These are phyloP conservation scores for Epipyxis sp. DNA, from an alignment of 108 stramenopile genomes.

Conservation along the genomic window DNA sequence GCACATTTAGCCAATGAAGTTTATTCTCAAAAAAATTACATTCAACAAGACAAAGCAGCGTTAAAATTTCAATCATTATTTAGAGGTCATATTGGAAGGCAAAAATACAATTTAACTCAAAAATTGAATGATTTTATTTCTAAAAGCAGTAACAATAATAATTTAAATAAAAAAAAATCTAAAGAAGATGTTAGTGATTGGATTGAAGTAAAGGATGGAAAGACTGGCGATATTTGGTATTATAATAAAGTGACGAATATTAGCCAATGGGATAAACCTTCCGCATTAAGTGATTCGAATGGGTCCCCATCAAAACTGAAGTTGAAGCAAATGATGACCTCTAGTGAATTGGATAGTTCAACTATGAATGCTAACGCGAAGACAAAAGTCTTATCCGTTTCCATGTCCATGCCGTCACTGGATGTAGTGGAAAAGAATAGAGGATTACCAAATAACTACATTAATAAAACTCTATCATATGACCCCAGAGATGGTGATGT, in stretches of 20 bases:
- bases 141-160: slow-evolving; percentile 3
- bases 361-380: background rate
- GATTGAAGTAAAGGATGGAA: slow-evolving; percentile 52
- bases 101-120: background rate
- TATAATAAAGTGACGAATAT: slow-evolving; percentile 52
- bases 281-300: slow-evolving; percentile 3
- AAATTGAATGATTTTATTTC: background rate
- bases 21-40: slow-evolving; percentile 35
- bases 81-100: slow-evolving; percentile 39
- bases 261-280: slow-evolving; percentile 56
- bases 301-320: background rate
- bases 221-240: slow-evolving; percentile 60
- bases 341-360: background rate
- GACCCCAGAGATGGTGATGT: too few species aligned
- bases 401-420: slow-evolving; percentile 1
- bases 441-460: background rate
- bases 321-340: background rate
- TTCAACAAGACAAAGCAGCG: slow-evolving; percentile 42
- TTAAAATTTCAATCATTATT: slow-evolving; percentile 33
- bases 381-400: background rate
- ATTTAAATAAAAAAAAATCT: slow-evolving; percentile 34
- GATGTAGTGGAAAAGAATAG: background rate
- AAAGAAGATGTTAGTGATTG: slow-evolving; percentile 28
- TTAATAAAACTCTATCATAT: background rate
- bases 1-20: slow-evolving; percentile 32